Percentiles rank a stretch among this genome's conserved stretches.
phyloP scores from a whole-genome alignment of 2,329 filamentous ascomycete genomes.

The Cercospora brassicicola region DNA sequence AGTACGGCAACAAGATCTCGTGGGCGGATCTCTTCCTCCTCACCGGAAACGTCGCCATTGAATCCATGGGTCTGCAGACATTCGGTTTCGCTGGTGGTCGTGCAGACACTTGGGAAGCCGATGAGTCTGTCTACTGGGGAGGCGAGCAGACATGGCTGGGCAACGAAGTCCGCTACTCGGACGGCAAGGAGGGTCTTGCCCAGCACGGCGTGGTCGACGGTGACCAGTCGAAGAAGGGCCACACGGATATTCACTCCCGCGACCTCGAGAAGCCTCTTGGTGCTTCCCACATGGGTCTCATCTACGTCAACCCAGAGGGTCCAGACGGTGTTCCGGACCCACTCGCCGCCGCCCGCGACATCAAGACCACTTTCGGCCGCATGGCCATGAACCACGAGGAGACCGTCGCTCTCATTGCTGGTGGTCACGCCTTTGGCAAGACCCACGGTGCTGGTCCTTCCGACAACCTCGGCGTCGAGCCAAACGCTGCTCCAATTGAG shows the following conservation, averaged over 20 bases:
- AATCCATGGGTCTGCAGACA: slow-evolving; percentile 72
- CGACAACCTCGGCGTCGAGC: slow-evolving; percentile 66
- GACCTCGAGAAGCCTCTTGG: slow-evolving; percentile 68
- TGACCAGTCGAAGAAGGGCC: slow-evolving; percentile 46
- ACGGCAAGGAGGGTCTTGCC: slow-evolving; percentile 51
- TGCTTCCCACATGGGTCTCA: slow-evolving; percentile 72
- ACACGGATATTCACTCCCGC: slow-evolving; percentile 54
- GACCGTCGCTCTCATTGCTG: slow-evolving; percentile 75
- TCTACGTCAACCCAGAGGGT: slow-evolving; percentile 80
- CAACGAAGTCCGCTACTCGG: slow-evolving; percentile 68
- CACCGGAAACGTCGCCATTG: slow-evolving; percentile 73
- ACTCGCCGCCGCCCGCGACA: slow-evolving; percentile 67
- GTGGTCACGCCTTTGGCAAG: slow-evolving; percentile 78
- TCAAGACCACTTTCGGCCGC: slow-evolving; percentile 71
- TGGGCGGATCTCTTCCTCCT: slow-evolving; percentile 74
- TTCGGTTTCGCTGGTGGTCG: slow-evolving; percentile 74
- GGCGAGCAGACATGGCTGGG: slow-evolving; percentile 72
- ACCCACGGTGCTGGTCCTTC: slow-evolving; percentile 70
- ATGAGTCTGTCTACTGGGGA: slow-evolving; percentile 77
- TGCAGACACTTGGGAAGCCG: slow-evolving; percentile 70
- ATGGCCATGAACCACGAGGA: slow-evolving; percentile 86
- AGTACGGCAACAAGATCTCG: slow-evolving; percentile 79
- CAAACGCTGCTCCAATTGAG: slow-evolving; percentile 63
- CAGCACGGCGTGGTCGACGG: slow-evolving; percentile 47
- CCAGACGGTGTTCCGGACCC: slow-evolving; percentile 72